phyloP scores from a whole-genome alignment of 176 grass and related monocot genomes.

The Chloris gayana region DNA sequence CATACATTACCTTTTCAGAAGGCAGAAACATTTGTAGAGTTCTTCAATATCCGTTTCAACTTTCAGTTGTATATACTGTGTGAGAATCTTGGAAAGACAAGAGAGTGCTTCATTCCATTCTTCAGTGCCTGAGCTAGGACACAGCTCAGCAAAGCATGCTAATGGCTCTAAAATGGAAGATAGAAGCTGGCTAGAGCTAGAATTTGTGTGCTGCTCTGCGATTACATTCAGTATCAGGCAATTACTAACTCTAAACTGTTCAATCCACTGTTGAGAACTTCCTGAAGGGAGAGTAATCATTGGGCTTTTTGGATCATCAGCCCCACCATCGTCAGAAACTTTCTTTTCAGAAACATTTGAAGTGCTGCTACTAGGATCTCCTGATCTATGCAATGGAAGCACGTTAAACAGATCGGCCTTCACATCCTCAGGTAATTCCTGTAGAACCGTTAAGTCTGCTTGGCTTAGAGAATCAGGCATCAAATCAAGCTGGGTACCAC shows the following conservation, averaged over 20 bases:
- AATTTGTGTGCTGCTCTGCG: conserved; percentile 46
- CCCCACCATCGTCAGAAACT: conserved; percentile 19
- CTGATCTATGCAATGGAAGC: conserved; percentile 63
- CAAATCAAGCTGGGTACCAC: conserved; percentile 46
- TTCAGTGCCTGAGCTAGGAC: conserved; percentile 50
- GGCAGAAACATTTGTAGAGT: conserved; percentile 84
- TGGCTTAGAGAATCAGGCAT: conserved; percentile 84
- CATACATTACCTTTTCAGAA: conserved; percentile 74
- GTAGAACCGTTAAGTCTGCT: conserved; percentile 60
- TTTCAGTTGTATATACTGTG: conserved; percentile 71
- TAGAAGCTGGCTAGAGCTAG: conserved; percentile 37
- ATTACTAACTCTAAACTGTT: conserved; percentile 62
- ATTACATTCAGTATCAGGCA: conserved; percentile 56
- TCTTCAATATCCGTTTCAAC: conserved; percentile 90
- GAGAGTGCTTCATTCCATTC: conserved; percentile 56
- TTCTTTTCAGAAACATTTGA: conserved; percentile 35
- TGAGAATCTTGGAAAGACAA: conserved; percentile 51
- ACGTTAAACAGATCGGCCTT: conserved; percentile 61
- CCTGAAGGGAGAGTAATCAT: conserved; percentile 30
- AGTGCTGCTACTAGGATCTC: conserved; percentile 37
- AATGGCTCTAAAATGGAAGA: conserved; percentile 61
- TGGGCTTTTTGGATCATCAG: conserved; percentile 37
- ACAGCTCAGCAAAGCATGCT: conserved; percentile 40
- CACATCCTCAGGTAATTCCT: conserved; percentile 77
- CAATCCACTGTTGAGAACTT: conserved; percentile 55